These are phyloP conservation scores for Euphorbia neoarborescens DNA, from an alignment of 441 rosid species.

Conservation along the genomic window DNA sequence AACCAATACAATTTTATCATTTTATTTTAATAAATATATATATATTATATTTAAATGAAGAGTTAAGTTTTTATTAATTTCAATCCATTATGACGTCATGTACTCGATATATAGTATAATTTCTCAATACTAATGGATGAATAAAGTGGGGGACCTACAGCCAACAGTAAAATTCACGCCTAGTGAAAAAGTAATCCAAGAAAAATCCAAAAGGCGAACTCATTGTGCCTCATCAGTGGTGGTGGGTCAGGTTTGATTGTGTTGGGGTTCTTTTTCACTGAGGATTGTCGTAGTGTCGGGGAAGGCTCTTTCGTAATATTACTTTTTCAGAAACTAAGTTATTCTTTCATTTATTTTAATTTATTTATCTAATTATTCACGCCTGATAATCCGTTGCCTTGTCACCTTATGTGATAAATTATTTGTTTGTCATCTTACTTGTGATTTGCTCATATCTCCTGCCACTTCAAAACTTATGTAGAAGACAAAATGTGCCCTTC, in stretches of 20 bases:
- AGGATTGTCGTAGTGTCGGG: constrained; percentile 52
- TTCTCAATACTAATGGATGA: too few species aligned
- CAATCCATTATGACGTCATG: too few species aligned
- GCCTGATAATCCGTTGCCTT: constrained; percentile 53
- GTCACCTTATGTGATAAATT: constrained; percentile 35
- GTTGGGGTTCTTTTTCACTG: constrained; percentile 40
- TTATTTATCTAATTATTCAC: constrained; percentile 15
- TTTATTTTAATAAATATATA: too few species aligned
- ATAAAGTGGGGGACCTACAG: constrained; percentile 30
- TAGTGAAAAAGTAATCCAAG: constrained; percentile 39
- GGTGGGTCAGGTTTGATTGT: constrained; percentile 53
- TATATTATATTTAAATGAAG: too few species aligned
- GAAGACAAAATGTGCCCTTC: constrained; percentile 34
- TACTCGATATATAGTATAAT: too few species aligned
- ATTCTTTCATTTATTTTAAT: constrained; percentile 10
- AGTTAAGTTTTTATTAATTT: too few species aligned
- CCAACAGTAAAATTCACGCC: constrained; percentile 59
- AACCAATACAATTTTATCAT: too few species aligned
- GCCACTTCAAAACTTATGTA: constrained; percentile 19
- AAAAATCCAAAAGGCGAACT: constrained; percentile 54
- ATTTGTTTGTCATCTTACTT: constrained; percentile 30
- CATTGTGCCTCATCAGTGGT: constrained; percentile 52
- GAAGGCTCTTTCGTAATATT: constrained; percentile 12
- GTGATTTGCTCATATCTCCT: constrained; percentile 15
- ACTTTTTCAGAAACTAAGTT: background rate